Evolutionary conservation across 208 protist species (phyloP).

Genomic region (Lotmaria passim): DNA sequence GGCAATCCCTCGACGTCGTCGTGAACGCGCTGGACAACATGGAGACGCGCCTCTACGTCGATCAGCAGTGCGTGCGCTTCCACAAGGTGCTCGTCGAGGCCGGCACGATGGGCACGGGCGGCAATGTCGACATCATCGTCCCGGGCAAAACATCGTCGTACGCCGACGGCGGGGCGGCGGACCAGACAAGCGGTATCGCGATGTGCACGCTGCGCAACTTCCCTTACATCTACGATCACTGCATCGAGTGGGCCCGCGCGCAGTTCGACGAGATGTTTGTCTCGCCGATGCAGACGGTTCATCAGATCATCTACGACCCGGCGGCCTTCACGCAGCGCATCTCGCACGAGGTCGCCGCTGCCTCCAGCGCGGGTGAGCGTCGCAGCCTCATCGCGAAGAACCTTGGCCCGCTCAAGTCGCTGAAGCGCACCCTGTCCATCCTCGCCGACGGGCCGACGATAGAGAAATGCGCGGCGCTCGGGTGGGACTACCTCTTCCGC

Average conservation of each 20-base stretch:
- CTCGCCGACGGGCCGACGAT: conserved; percentile 66
- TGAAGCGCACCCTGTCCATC: conserved; percentile 63
- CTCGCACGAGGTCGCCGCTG: conserved; percentile 58
- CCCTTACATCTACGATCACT: conserved; percentile 99
- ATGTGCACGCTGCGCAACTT: conserved; percentile 99
- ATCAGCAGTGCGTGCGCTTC: conserved; percentile 96
- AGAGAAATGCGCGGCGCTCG: conserved; percentile 96
- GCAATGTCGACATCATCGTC: conserved; percentile 98
- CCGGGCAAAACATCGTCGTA: conserved; percentile 98
- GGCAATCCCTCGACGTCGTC: conserved; percentile 93
- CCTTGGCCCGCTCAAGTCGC: conserved; percentile 49
- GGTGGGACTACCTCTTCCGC: conserved; percentile 95
- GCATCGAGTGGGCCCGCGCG: conserved; percentile 96
- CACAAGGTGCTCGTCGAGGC: conserved; percentile 98
- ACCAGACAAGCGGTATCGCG: conserved; percentile 97
- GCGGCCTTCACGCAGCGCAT: conserved; percentile 68
- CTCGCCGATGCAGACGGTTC: conserved; percentile 76
- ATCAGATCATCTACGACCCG: conserved; percentile 86
- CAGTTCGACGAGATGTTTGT: conserved; percentile 94
- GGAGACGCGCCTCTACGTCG: conserved; percentile 96
- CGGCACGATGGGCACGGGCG: conserved; percentile 99
- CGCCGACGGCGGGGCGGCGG: conserved; percentile 94
- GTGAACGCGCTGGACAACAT: conserved; percentile 99
- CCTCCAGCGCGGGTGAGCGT: conserved; percentile 71
- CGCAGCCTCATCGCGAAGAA: conserved; percentile 85